A percentile compares a stretch with the other conserved stretches of the same genome.
These are phyloP conservation scores for Syzygium malaccense DNA, from an alignment of 441 rosid genomes.

Conservation along the genomic window DNA sequence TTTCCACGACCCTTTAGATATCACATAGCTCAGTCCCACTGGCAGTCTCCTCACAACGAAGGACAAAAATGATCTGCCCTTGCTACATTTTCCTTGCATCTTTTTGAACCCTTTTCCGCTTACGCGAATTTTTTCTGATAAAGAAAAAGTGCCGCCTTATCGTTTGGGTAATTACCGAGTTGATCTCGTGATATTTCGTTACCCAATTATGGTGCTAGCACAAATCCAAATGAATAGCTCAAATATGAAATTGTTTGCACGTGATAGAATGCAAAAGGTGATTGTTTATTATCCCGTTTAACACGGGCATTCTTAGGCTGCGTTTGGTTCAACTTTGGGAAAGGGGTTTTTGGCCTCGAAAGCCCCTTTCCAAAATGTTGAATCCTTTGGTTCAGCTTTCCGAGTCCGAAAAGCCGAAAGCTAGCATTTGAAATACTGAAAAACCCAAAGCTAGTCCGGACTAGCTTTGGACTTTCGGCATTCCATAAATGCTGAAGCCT, in stretches of 20 bases:
- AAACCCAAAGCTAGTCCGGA: too few species aligned
- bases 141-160: background rate
- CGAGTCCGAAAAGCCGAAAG: too few species aligned
- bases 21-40: background rate
- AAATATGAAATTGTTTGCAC: rapidly evolving
- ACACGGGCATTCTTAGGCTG: background rate
- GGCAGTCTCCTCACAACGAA: background rate
- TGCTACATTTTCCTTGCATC: background rate
- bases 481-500: too few species aligned
- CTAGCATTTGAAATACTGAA: too few species aligned
- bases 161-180: background rate
- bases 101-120: rapidly evolving
- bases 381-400: too few species aligned
- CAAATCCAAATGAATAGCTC: background rate
- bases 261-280: rapidly evolving
- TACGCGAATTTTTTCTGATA: rapidly evolving
- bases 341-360: too few species aligned
- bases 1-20: background rate
- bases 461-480: too few species aligned
- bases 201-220: background rate
- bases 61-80: background rate
- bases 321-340: too few species aligned
- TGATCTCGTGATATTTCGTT: background rate
- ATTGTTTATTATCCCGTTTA: background rate
- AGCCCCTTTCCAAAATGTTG: too few species aligned